A percentile compares a stretch with the other conserved stretches of the same genome.
phyloP scores from a whole-genome alignment of 495 filamentous ascomycete genomes.

The Penicillium coffeae region DNA sequence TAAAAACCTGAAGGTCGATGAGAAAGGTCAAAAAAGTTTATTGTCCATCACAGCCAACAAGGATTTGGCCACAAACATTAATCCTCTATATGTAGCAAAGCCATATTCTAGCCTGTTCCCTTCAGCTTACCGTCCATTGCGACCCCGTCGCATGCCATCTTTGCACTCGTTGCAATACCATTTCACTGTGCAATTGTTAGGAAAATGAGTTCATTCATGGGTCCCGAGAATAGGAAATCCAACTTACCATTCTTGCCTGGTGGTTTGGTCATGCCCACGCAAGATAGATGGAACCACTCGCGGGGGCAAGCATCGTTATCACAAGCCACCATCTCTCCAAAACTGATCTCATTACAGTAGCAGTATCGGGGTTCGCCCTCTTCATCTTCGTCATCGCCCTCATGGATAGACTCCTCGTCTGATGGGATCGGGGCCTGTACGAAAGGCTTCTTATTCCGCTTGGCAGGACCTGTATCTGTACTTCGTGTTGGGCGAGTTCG shows the following conservation, averaged over 20 bases:
- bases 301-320: conserved; percentile 80
- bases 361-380: conserved; percentile 86
- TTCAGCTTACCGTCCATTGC: conserved; percentile 33
- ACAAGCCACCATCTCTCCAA: conserved; percentile 98
- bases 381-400: conserved; percentile 67
- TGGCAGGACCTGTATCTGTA: conserved; percentile 41
- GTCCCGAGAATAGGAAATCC: background rate
- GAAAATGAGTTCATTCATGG: conserved; percentile 5
- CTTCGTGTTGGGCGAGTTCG: conserved; percentile 41
- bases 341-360: conserved; percentile 88
- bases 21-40: too few species aligned
- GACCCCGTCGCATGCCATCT: conserved; percentile 57
- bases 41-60: background rate
- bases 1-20: too few species aligned
- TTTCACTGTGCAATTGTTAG: conserved; percentile 59
- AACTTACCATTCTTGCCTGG: conserved; percentile 78
- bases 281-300: conserved; percentile 97
- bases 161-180: conserved; percentile 91
- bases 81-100: background rate
- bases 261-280: conserved; percentile 81
- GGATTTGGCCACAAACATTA: background rate
- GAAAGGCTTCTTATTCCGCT: conserved; percentile 63
- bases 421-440: conserved; percentile 31
- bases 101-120: background rate
- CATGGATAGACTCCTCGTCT: conserved; percentile 50